Evolutionary conservation across 2,329 filamentous ascomycete genomes (phyloP).

Genomic region (Monilinia fructigena): DNA sequence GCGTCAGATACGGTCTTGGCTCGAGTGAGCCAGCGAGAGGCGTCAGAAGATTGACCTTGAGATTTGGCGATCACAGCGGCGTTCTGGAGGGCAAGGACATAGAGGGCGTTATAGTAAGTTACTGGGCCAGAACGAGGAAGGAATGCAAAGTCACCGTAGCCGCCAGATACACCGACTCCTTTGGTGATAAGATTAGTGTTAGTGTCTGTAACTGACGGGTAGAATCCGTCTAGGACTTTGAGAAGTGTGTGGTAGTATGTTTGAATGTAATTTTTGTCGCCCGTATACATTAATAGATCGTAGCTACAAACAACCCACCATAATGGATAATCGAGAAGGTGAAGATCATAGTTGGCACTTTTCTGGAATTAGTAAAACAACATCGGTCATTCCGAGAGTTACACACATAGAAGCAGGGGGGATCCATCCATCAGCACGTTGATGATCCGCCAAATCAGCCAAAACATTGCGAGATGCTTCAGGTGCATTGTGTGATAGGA

Average conservation of each 20-base stretch:
- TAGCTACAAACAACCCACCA: conserved; percentile 53
- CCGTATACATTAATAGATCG: conserved; percentile 52
- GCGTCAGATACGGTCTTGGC: conserved; percentile 42
- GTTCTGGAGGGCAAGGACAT: conserved; percentile 47
- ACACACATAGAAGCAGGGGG: conserved; percentile 52
- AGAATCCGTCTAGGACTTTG: conserved; percentile 48
- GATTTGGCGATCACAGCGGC: conserved; percentile 46
- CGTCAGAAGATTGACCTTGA: conserved; percentile 40
- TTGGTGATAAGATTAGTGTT: conserved; percentile 46
- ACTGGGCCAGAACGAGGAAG: conserved; percentile 48
- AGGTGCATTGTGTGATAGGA: conserved; percentile 47
- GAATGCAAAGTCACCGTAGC: conserved; percentile 54
- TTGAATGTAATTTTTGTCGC: conserved; percentile 45
- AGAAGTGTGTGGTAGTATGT: conserved; percentile 46
- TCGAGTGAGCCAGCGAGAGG: conserved; percentile 44
- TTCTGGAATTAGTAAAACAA: not conserved
- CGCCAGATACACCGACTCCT: conserved; percentile 39
- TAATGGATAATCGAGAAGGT: conserved; percentile 52
- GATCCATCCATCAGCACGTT: conserved; percentile 53
- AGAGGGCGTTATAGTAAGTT: conserved; percentile 54
- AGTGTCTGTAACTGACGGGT: conserved; percentile 45
- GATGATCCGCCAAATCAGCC: conserved; percentile 50
- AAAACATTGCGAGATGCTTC: conserved; percentile 48
- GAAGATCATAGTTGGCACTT: conserved; percentile 48
- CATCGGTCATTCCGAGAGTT: no score